A percentile compares a stretch with the other conserved stretches of the same genome.
These are phyloP conservation scores for Amanita muscaria DNA, from an alignment of 768 basidiomycete species.

Conservation along the genomic window DNA sequence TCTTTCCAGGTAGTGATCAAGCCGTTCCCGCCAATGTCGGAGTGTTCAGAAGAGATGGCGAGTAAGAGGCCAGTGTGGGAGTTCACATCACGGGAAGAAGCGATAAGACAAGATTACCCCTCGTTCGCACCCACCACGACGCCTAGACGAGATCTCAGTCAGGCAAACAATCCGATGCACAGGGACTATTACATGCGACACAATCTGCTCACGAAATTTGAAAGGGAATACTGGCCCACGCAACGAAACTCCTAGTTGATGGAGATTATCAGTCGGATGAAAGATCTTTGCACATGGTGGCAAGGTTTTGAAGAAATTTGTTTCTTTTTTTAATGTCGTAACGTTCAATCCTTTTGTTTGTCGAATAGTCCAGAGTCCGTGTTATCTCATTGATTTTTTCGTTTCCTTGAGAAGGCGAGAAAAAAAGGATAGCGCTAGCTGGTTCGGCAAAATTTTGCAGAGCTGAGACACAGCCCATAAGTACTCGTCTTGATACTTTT, in stretches of 20 bases:
- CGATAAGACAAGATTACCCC: background rate
- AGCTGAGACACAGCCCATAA: too few relatives aligned
- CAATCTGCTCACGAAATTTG: background rate
- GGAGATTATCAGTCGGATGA: background rate
- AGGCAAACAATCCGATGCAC: background rate
- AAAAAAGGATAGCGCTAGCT: too few relatives aligned
- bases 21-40: constrained; percentile 1
- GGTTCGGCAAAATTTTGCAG: too few relatives aligned
- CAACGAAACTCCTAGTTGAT: background rate
- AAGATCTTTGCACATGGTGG: too few relatives aligned
- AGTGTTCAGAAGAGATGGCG: background rate
- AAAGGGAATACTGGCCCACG: constrained; percentile 1
- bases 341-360: too few relatives aligned
- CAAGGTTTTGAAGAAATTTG: too few relatives aligned
- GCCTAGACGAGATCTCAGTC: background rate
- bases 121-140: background rate
- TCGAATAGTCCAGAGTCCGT: too few relatives aligned
- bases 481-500: too few relatives aligned
- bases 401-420: too few relatives aligned
- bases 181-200: constrained; percentile 1
- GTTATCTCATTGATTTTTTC: too few relatives aligned
- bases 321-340: too few relatives aligned
- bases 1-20: constrained; percentile 2
- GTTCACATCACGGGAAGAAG: constrained; percentile 2
- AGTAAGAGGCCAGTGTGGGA: constrained; percentile 5